Evolutionary conservation across 352 stramenopile genomes (phyloP).

Genomic region (Lagenidium giganteum): DNA sequence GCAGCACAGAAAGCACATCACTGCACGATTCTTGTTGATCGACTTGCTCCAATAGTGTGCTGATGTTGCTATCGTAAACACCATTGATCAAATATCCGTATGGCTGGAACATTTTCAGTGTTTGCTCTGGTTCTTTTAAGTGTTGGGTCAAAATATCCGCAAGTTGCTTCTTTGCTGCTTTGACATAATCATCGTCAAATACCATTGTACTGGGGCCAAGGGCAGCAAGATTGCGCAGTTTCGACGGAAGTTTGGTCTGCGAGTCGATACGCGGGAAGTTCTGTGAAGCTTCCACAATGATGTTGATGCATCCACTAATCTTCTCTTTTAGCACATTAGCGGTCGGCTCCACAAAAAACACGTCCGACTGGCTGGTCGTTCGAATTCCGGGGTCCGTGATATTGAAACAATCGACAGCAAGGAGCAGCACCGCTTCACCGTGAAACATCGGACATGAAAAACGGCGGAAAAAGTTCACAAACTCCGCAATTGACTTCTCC

Average conservation of each 20-base stretch:
- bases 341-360: constrained; percentile 52
- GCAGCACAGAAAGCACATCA: constrained; percentile 32
- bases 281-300: constrained; percentile 63
- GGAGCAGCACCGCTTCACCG: constrained; percentile 37
- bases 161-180: constrained; percentile 46
- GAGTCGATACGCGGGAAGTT: constrained; percentile 73
- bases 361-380: constrained; percentile 12
- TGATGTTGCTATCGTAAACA: constrained; percentile 52
- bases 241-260: constrained; percentile 46
- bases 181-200: constrained; percentile 57
- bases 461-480: constrained; percentile 54
- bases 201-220: constrained; percentile 70
- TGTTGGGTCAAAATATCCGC: constrained; percentile 40
- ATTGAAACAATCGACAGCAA: constrained; percentile 32
- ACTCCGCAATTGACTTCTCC: constrained; percentile 63
- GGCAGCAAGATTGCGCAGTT: constrained; percentile 32
- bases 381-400: constrained; percentile 10
- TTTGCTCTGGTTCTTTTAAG: constrained; percentile 41
- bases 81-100: constrained; percentile 70
- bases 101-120: constrained; percentile 57
- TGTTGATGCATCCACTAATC: constrained; percentile 38
- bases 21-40: constrained; percentile 17
- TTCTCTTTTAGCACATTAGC: constrained; percentile 41
- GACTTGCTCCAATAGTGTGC: constrained; percentile 23
- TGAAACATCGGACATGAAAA: constrained; percentile 39